Conservation (phyloP, 2,329 filamentous ascomycete species). For the Hypoxylon sp. region DNA sequence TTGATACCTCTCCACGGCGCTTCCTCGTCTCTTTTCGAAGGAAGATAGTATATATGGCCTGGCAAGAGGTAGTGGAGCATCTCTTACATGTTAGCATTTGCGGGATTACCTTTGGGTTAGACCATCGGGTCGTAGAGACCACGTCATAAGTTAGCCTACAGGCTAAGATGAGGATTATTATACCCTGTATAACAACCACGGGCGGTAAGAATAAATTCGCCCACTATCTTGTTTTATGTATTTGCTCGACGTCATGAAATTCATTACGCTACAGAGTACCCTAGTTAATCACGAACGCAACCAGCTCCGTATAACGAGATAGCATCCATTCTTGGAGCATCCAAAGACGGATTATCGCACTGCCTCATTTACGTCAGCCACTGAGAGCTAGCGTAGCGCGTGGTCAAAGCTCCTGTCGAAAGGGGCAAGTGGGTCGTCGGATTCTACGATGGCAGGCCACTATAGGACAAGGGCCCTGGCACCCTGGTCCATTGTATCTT, state of each 20-base stretch:
- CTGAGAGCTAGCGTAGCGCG: background rate
- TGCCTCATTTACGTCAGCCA: conserved; percentile 1
- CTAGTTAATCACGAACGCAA: background rate
- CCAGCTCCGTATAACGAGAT: background rate
- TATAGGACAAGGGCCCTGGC: background rate
- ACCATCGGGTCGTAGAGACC: conserved; percentile 24
- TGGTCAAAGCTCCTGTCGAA: conserved; percentile 34
- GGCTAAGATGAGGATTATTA: conserved; percentile 30
- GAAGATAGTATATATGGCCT: conserved; percentile 11
- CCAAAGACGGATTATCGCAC: no score
- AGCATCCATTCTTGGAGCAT: no score
- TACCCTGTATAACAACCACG: conserved; percentile 29
- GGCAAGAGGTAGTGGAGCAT: conserved; percentile 18
- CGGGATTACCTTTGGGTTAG: conserved; percentile 17
- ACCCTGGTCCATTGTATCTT: background rate
- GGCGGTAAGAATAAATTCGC: conserved; percentile 14
- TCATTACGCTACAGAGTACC: background rate
- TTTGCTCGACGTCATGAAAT: background rate
- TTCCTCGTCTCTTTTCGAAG: background rate
- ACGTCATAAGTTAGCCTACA: background rate
- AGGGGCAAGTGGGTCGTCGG: conserved; percentile 31
- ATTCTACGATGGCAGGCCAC: conserved; percentile 1
- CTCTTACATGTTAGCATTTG: conserved; percentile 24
- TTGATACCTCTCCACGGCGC: conserved; percentile 18
- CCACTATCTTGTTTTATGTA: background rate